Conservation (phyloP, 208 protist genomes). For the Leishmania tropica region DNA sequence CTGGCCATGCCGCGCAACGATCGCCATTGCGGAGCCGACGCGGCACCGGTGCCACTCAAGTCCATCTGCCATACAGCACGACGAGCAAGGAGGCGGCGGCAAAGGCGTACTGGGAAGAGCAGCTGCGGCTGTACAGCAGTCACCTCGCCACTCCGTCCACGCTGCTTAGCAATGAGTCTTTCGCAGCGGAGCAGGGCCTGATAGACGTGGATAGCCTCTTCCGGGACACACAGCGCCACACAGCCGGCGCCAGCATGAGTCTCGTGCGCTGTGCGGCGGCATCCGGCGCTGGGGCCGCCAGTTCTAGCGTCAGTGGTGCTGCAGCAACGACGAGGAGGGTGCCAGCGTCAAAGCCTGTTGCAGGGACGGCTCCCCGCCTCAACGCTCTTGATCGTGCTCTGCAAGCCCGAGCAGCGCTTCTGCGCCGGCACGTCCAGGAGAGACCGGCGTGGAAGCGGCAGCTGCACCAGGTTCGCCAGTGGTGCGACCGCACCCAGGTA, state of each 20-base stretch:
- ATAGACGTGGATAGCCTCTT: conserved; percentile 25
- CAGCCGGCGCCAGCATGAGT: not conserved
- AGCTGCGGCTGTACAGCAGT: conserved; percentile 26
- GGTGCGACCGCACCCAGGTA: conserved; percentile 50
- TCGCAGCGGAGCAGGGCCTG: not conserved
- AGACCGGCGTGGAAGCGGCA: conserved; percentile 35
- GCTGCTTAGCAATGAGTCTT: not conserved
- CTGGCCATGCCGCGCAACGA: not conserved
- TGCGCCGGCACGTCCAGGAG: conserved; percentile 27
- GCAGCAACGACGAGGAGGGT: not conserved
- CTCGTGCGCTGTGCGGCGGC: not conserved
- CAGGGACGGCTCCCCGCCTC: not conserved
- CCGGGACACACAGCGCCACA: not conserved
- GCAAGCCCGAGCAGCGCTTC: conserved; percentile 17
- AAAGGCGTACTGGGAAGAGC: conserved; percentile 21
- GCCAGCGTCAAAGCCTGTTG: not conserved
- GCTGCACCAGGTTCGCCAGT: conserved; percentile 49
- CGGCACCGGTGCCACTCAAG: not conserved
- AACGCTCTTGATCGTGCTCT: conserved; percentile 28
- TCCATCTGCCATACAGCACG: not conserved
- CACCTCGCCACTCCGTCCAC: conserved; percentile 8
- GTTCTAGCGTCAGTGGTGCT: not conserved
- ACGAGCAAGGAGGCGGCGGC: not conserved
- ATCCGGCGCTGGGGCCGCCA: not conserved
- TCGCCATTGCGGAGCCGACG: not conserved